phyloP scores from a whole-genome alignment of 2,329 filamentous ascomycete genomes.

The Penicillium freii region DNA sequence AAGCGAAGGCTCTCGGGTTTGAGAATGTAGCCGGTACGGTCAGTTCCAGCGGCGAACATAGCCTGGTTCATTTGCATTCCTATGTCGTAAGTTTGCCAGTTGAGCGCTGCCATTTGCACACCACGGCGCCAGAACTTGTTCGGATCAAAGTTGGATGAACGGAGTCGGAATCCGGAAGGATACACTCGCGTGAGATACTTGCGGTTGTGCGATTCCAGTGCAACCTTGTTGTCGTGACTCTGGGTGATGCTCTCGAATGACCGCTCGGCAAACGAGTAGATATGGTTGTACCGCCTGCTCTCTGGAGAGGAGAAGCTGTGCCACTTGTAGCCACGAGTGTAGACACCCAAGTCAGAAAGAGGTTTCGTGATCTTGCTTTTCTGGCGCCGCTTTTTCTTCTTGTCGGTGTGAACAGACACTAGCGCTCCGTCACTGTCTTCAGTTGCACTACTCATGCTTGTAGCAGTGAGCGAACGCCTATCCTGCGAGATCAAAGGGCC shows the following conservation, averaged over 20 bases:
- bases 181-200: constrained; percentile 92
- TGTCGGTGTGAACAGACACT: constrained; percentile 54
- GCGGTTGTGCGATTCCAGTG: constrained; percentile 86
- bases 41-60: constrained; percentile 89
- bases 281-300: constrained; percentile 86
- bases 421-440: constrained; percentile 72
- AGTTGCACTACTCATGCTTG: constrained; percentile 58
- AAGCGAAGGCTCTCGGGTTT: constrained; percentile 80
- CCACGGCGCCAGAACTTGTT: constrained; percentile 91
- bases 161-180: constrained; percentile 75
- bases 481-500: constrained; percentile 52
- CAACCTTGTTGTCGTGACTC: constrained; percentile 70
- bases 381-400: constrained; percentile 54
- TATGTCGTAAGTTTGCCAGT: constrained; percentile 97
- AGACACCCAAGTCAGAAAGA: constrained; percentile 82
- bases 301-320: constrained; percentile 73
- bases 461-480: constrained; percentile 52
- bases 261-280: constrained; percentile 90
- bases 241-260: constrained; percentile 80
- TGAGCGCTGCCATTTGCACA: constrained; percentile 95
- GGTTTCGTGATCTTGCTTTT: constrained; percentile 82
- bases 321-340: constrained; percentile 76
- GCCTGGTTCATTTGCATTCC: constrained; percentile 96
- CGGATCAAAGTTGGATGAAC: constrained; percentile 92
- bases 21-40: constrained; percentile 86